Base-by-base conservation (phyloP, 2,329 filamentous ascomycete genomes). In the Ilyonectria mors-panacis region DNA sequence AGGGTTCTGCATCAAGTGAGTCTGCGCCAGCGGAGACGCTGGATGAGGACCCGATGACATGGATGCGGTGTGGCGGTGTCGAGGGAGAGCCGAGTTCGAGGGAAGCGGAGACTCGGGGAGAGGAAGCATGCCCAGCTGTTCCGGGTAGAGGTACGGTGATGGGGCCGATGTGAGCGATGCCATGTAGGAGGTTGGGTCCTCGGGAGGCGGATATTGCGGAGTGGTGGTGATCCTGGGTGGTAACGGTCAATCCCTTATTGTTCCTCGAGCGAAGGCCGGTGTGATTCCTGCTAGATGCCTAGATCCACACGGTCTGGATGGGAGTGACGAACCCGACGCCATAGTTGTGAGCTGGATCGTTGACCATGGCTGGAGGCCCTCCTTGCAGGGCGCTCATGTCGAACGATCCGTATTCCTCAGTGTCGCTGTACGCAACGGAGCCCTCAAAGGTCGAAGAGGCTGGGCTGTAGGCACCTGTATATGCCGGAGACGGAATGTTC, bases 361-460 rank as follows among this genome's bases (percentile, higher is more conserved):
- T 84, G 78, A 85, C 79, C 76, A 82, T 81, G 72, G 84, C 81
- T 67, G 84, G 82, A 78, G 83, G 83, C 70, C 82, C 80, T 72
- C 82, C 75, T 80, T 85, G 73, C 78, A 80, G 78, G 74, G 75
- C 76, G 67, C 75, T 77, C 78, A 86, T 78, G 72, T 88, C 86
- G 77, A 83, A 88, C 50, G 84, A 79, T 66, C 79, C 79, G 68
- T 84, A 87, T 69, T 91, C 88, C 64, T 90, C 89, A 53, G 85
- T 83, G 73, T 91, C 89, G 80, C 89, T 91, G 80, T 90, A 91
- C 33, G 86, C 83, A 68, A 89, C 82, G 30, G 89, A 90, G n/a
- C 88, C 83, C 78, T 90, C 86, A 76, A 87, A 90, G 19, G 86
- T 89, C 66, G 89, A 91, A 33, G 88, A 89, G 23, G 88, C 87